phyloP scores from a whole-genome alignment of 805 yeast genomes.

The Candida nanaspora region DNA sequence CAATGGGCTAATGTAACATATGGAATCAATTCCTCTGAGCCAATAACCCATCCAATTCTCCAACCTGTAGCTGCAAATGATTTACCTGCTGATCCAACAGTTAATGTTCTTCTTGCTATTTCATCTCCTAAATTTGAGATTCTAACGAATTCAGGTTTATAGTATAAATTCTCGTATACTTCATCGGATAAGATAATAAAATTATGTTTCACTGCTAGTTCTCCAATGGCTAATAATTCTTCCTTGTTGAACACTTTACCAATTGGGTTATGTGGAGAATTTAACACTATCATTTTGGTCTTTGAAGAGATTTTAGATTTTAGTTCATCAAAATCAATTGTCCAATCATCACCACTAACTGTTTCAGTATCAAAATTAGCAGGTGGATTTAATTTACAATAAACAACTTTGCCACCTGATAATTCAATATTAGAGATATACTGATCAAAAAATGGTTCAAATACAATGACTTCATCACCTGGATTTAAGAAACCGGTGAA shows the following conservation, averaged over 20 bases:
- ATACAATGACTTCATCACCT: slow-evolving; percentile 94
- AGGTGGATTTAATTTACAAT: slow-evolving; percentile 84
- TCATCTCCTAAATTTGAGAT: slow-evolving; percentile 81
- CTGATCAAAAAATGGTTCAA: slow-evolving; percentile 96
- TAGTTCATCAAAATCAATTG: slow-evolving; percentile 70
- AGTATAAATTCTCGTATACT: slow-evolving; percentile 88
- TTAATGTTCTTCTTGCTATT: slow-evolving; percentile 66
- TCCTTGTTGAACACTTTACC: slow-evolving; percentile 80
- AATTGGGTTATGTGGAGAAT: slow-evolving; percentile 94
- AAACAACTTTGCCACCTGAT: slow-evolving; percentile 87
- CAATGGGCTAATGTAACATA: slow-evolving; percentile 88
- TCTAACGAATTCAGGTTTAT: slow-evolving; percentile 67
- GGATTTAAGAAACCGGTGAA: slow-evolving; percentile 77
- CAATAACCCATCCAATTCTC: slow-evolving; percentile 96
- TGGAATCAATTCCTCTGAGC: slow-evolving; percentile 72
- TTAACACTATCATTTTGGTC: slow-evolving; percentile 82
- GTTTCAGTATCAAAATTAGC: slow-evolving; percentile 51
- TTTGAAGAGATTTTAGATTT: slow-evolving; percentile 61
- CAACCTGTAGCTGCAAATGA: slow-evolving; percentile 99
- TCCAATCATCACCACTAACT: slow-evolving; percentile 84
- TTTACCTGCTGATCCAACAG: slow-evolving; percentile 97
- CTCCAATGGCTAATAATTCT: slow-evolving; percentile 71
- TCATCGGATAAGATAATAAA: slow-evolving; percentile 83
- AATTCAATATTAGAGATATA: slow-evolving; percentile 90
- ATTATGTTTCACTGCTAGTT: slow-evolving; percentile 79